Evolutionary conservation across 73 alveolate genomes (phyloP).

Genomic region (Paramecium biaurelia): DNA sequence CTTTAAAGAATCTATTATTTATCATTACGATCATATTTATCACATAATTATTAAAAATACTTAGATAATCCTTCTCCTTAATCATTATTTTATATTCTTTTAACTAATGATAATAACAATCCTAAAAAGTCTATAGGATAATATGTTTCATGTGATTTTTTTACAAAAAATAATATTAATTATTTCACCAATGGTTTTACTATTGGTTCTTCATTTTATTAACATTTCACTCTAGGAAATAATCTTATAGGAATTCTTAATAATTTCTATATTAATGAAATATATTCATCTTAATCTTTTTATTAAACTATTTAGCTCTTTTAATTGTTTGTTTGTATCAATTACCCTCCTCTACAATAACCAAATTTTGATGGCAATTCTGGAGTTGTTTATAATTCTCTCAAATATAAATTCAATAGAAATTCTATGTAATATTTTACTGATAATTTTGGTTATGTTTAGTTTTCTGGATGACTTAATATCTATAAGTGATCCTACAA

Average conservation of each 20-base stretch:
- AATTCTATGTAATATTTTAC: background rate
- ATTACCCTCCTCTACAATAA: background rate
- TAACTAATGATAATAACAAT: slow-evolving; percentile 23
- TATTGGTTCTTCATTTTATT: background rate
- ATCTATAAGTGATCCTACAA: background rate
- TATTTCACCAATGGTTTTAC: slow-evolving; percentile 13
- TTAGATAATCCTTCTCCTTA: slow-evolving; percentile 8
- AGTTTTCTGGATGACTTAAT: background rate
- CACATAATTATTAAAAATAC: slow-evolving; percentile 35
- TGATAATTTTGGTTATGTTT: background rate
- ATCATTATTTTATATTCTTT: background rate
- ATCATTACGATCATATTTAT: slow-evolving; percentile 13
- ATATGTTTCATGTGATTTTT: slow-evolving; percentile 33
- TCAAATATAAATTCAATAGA: background rate
- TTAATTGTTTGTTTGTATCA: background rate
- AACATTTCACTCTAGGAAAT: slow-evolving; percentile 35
- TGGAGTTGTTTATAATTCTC: slow-evolving; percentile 27
- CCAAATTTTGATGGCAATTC: slow-evolving; percentile 34
- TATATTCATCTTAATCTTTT: slow-evolving; percentile 50
- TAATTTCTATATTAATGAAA: slow-evolving; percentile 1
- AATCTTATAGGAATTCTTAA: slow-evolving; percentile 33
- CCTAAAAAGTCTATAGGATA: slow-evolving; percentile 38
- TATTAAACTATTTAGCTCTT: background rate
- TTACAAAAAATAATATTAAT: slow-evolving; percentile 4
- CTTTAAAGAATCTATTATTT: background rate